Conservation (phyloP, 2,329 filamentous ascomycete genomes). For the Cryphonectria japonica region DNA sequence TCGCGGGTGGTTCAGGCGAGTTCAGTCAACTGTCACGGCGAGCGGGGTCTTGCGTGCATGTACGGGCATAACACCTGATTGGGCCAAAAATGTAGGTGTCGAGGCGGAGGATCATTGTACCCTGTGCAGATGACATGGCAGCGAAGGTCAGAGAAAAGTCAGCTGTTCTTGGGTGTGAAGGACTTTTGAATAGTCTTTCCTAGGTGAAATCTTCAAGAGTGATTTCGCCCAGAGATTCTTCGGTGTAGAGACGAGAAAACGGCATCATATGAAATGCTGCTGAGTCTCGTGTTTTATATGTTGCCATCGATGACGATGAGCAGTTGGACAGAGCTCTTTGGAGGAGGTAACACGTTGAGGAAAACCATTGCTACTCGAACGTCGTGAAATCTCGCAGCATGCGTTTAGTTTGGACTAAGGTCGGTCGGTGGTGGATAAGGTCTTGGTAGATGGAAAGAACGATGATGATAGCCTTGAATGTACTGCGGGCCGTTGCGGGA, state of each 20-base stretch:
- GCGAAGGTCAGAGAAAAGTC: not conserved
- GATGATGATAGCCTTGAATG: not conserved
- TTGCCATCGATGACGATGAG: not conserved
- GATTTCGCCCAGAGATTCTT: not conserved
- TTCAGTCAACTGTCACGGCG: not conserved
- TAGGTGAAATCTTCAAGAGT: not conserved
- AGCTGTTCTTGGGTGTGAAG: not conserved
- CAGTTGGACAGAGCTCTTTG: not conserved
- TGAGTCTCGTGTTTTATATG: not conserved
- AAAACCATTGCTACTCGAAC: not conserved
- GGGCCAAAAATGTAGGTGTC: not conserved
- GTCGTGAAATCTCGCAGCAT: not conserved
- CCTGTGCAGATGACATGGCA: not conserved
- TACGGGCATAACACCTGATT: conserved; percentile 4
- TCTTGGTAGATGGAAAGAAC: not conserved
- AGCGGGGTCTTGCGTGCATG: not conserved
- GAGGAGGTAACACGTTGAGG: not conserved
- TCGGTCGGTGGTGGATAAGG: not conserved
- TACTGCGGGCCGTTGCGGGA: conserved; percentile 15
- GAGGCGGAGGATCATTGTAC: not conserved
- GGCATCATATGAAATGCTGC: not conserved
- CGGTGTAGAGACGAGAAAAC: not conserved
- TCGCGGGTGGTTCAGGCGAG: not conserved
- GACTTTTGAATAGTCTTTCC: not conserved
- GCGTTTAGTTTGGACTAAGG: not conserved